These are phyloP conservation scores for Garcia nutans DNA, from an alignment of 345 rosid genomes.

Conservation along the genomic window DNA sequence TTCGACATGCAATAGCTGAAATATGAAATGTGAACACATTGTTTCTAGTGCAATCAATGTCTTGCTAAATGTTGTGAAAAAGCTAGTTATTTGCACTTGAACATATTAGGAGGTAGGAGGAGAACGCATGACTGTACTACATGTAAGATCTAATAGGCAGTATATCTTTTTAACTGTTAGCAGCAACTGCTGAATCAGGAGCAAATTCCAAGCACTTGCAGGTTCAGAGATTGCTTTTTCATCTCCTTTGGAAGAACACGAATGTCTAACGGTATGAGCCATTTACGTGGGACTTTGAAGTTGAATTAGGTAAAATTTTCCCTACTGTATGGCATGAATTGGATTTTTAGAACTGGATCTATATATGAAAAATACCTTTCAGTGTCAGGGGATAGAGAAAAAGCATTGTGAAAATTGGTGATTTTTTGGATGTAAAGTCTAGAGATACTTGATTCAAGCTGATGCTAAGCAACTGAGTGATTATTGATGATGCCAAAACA, in stretches of 20 bases:
- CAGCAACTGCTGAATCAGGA: neutral
- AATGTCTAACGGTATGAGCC: neutral
- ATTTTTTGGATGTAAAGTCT: too few relatives aligned
- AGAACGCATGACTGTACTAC: neutral
- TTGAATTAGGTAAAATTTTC: neutral
- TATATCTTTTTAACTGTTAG: neutral
- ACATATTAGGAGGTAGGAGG: neutral
- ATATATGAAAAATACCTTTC: too few relatives aligned
- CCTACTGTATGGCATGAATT: too few relatives aligned
- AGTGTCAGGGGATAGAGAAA: too few relatives aligned
- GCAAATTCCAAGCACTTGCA: neutral
- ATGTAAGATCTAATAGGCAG: neutral
- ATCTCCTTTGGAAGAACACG: neutral
- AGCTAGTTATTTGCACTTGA: neutral
- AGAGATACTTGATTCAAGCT: too few relatives aligned
- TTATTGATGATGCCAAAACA: too few relatives aligned
- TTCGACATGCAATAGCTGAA: neutral
- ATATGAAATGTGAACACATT: neutral
- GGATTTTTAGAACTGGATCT: neutral
- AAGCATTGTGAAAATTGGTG: too few relatives aligned
- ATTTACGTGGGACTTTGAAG: neutral
- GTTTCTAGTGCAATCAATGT: neutral
- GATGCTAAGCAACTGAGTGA: neutral
- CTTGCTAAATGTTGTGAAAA: neutral
- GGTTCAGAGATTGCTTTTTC: neutral